Evolutionary conservation across 2,329 filamentous ascomycete species (phyloP).

Genomic region (Phialemonium atrogriseum): DNA sequence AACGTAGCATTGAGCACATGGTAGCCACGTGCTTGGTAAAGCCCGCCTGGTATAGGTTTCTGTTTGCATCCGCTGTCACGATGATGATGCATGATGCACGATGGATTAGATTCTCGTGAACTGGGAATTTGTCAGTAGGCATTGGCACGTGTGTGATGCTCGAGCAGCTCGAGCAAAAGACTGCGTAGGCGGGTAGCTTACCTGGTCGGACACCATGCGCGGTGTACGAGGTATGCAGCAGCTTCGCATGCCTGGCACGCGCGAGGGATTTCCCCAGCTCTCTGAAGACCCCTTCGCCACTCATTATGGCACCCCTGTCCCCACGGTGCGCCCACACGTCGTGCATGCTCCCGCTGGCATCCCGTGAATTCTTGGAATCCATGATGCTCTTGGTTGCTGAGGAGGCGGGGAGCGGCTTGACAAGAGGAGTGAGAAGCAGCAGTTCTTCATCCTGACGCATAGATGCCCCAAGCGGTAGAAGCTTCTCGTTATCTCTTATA

Average conservation of each 20-base stretch:
- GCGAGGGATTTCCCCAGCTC: constrained; percentile 85
- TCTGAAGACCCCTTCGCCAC: constrained; percentile 84
- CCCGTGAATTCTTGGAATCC: constrained; percentile 38
- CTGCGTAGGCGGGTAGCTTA: constrained; percentile 16
- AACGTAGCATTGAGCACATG: constrained; percentile 80
- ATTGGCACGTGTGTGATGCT: background rate
- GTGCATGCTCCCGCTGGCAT: constrained; percentile 29
- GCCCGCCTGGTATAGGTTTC: constrained; percentile 86
- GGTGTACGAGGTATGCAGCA: constrained; percentile 91
- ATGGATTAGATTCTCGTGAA: constrained; percentile 89
- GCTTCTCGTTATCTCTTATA: constrained; percentile 77
- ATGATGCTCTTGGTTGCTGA: constrained; percentile 66
- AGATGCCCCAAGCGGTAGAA: constrained; percentile 74
- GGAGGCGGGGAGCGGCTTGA: constrained; percentile 88
- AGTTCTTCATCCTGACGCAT: constrained; percentile 81
- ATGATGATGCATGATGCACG: constrained; percentile 82
- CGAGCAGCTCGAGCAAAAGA: background rate
- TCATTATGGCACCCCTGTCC: constrained; percentile 65
- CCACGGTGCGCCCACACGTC: constrained; percentile 51
- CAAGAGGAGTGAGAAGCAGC: constrained; percentile 78
- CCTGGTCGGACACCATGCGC: constrained; percentile 80
- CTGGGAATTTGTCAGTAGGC: constrained; percentile 23
- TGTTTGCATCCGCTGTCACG: constrained; percentile 86
- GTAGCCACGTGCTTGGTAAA: constrained; percentile 95
- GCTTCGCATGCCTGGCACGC: constrained; percentile 73